phyloP scores from a whole-genome alignment of 2,329 filamentous ascomycete species.

The Aspergillus sp. region DNA sequence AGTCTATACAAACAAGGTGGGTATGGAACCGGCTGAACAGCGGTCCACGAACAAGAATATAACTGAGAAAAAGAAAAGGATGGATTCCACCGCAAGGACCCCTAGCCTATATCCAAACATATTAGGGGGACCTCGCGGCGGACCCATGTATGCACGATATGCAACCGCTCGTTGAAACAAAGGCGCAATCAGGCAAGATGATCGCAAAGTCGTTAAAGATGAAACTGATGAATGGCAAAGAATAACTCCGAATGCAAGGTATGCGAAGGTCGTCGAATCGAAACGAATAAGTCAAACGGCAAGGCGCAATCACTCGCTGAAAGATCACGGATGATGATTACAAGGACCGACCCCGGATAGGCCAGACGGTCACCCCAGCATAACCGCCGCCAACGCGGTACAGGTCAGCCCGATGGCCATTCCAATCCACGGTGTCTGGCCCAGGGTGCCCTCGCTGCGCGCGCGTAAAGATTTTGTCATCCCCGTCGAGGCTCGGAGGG shows the following conservation, averaged over 20 bases:
- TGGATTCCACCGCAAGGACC: background rate
- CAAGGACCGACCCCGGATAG: too few species aligned
- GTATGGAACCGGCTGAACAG: constrained; percentile 14
- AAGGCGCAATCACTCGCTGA: background rate
- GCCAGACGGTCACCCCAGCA: constrained; percentile 29
- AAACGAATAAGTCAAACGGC: background rate
- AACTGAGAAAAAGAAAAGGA: background rate
- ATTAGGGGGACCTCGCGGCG: constrained; percentile 12
- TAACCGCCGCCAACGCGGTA: constrained; percentile 37
- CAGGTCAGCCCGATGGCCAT: constrained; percentile 41
- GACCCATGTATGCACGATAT: constrained; percentile 15
- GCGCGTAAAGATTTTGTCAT: constrained; percentile 28
- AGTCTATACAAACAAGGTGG: constrained; percentile 23
- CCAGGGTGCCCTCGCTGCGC: constrained; percentile 37
- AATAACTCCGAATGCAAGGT: constrained; percentile 17
- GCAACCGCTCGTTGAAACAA: constrained; percentile 14
- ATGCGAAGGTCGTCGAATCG: background rate
- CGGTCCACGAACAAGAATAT: constrained; percentile 13
- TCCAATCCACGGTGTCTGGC: constrained; percentile 41
- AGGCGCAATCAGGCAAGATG: constrained; percentile 1
- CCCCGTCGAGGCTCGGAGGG: constrained; percentile 15
- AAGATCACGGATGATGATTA: background rate
- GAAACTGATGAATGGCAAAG: constrained; percentile 6
- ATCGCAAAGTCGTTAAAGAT: constrained; percentile 13
- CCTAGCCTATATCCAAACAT: constrained; percentile 8